Evolutionary conservation across 2,329 filamentous ascomycete genomes (phyloP), one percentile per base, ranked within the genome.

Genomic region (Fusarium ramigenum): DNA sequence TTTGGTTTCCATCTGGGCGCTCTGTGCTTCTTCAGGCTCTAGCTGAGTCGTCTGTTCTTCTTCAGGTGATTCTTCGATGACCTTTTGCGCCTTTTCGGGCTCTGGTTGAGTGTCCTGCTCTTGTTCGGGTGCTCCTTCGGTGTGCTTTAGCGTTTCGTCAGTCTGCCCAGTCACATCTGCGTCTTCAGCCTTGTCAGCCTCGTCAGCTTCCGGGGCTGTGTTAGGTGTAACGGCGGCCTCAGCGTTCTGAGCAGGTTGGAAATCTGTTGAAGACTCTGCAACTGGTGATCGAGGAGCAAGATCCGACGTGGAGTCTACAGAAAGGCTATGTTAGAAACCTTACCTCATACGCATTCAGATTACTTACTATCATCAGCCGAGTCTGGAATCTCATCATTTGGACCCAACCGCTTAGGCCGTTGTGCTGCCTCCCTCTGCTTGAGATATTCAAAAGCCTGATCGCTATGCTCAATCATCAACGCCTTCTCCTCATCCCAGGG

Each of bases 401-500:
- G 7, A 5, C 23, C 32, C 15, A 53, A 28, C 8, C 16, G 21
- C 7, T 19, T 25, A 4, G 7, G 30, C 8, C 47, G 18, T 7
- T 36, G 23, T 12, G 11, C 16, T 4, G 15, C 28, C 28, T 43
- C 11, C 19, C 18, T 34, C 7, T 34, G 6, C 21, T 23, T 60
- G 5, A 72, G 6, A 18, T 54, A 73, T 12, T 47, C 30, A 15
- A 70, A 19, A 19, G 43, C 69, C 23, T 70, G 60, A 11, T 44
- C 28, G 15, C 39, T 60, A 15, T 73, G 44, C 15, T 63, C 39
- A 9, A 57, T 46, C 30, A 37, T 28, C 7, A 21, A 14, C 8
- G 61, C 28, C 37, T 32, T 34, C 0, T 37, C 23, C 18, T 66
- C 46, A 21, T 70, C 52, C 56, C 52, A 56, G 12, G 21, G 25